Base-by-base conservation (phyloP, 2,329 filamentous ascomycete species). In the Exophiala phaeomuriformis region DNA sequence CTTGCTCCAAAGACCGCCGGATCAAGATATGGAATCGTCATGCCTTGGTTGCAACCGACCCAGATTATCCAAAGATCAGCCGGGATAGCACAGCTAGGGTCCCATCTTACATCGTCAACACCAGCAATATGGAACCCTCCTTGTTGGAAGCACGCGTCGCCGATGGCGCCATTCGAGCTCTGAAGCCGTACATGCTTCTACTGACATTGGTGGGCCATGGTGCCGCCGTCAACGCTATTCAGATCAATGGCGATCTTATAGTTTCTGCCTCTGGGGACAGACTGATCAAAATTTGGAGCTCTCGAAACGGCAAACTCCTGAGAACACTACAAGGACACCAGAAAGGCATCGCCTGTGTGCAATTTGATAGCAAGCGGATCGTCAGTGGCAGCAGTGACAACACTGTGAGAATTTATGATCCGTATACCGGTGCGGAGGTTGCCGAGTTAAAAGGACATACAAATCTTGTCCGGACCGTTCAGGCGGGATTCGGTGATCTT, bases 361-460 rank as follows among this genome's bases (percentile, higher is more conserved):
- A 98, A 69, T 97, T 93, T 66, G 93, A 98, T 67, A 90, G 89
- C 29, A 83, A 88, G 47, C 82, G 93, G 19, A 94, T 98, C 58
- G 89, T 98, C 48, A 96, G 89, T 63, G 93, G 93, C 2, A 96
- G 90, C 69, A 96, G 90, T 63, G 93, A 98, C 68, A 90, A 94
- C 66, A 90, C 93, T 39, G 89, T 98, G 32, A 90, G 93, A 62
- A 93, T 98, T 19, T 98, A 95, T 67, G 93, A 97, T 67, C 84
- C 86, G 42, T 79, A 81, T 43, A 90, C 89, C 0, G 86, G 87
- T 3, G 84, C 93, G 7, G 90, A 97, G 69, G 89, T 97, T 4
- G 91, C 90, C 10, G 91, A 87, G 65, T 76, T 98, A 5, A 79
- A 84, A 47, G 87, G 87, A 7, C 93, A 98, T 66, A 78, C 76